Percentiles rank a stretch among this genome's conserved stretches.
Conservation (phyloP, 2,329 filamentous ascomycete species). For the Calcarisporium arbuscula region DNA sequence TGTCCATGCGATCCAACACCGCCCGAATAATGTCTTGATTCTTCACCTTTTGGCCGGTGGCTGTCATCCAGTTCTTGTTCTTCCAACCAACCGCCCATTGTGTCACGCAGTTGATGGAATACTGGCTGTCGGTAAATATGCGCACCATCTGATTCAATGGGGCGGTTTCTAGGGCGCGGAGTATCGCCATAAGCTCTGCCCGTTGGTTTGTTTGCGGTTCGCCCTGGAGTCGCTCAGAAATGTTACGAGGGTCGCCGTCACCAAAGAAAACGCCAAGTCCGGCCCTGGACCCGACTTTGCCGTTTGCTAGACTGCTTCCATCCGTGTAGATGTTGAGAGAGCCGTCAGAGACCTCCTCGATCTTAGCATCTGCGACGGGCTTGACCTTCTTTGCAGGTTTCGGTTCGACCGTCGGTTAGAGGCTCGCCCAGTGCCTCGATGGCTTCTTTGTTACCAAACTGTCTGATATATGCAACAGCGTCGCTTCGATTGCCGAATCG, state of each 20-base stretch:
- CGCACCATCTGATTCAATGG: constrained; percentile 61
- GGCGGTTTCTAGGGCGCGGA: constrained; percentile 73
- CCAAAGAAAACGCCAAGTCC: constrained; percentile 63
- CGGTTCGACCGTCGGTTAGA: too few species aligned
- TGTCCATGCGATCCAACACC: constrained; percentile 64
- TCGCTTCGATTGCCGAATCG: constrained; percentile 63
- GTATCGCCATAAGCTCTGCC: constrained; percentile 85
- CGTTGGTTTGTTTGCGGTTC: constrained; percentile 86
- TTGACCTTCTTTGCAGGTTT: constrained; percentile 17
- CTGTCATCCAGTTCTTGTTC: constrained; percentile 70
- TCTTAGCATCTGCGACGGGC: constrained; percentile 15
- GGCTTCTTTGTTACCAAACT: constrained; percentile 37
- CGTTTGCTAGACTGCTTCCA: constrained; percentile 55
- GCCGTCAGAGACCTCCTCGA: constrained; percentile 18
- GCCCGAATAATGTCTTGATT: constrained; percentile 79
- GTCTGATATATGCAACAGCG: constrained; percentile 68
- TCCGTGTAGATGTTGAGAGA: constrained; percentile 54
- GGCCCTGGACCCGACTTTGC: constrained; percentile 45
- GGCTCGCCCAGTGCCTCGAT: constrained; percentile 32
- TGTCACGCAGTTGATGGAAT: constrained; percentile 83
- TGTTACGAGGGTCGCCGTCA: constrained; percentile 47
- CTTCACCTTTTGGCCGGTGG: constrained; percentile 64
- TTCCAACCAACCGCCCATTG: constrained; percentile 78
- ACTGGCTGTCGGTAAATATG: constrained; percentile 85
- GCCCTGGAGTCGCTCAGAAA: constrained; percentile 72